These are phyloP conservation scores for Trypethelium eluteriae DNA, from an alignment of 495 filamentous ascomycete species.

Conservation along the genomic window DNA sequence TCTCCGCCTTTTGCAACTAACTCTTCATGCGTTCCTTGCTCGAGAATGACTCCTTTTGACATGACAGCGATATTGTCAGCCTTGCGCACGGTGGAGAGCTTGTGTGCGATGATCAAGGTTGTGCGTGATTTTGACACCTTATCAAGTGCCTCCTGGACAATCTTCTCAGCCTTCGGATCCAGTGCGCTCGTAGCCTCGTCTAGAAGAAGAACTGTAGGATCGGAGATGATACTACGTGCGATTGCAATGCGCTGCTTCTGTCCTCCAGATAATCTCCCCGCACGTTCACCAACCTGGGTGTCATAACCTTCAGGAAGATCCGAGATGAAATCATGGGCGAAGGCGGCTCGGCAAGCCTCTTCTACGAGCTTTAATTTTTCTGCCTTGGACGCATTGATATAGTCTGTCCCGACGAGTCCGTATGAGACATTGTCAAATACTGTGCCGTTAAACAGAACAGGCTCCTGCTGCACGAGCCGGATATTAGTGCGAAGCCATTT, in stretches of 20 bases:
- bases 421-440: slow-evolving; percentile 60
- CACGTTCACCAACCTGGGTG: slow-evolving; percentile 24
- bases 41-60: slow-evolving; percentile 40
- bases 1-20: slow-evolving; percentile 22
- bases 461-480: slow-evolving; percentile 40
- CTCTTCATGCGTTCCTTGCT: slow-evolving; percentile 28
- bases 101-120: slow-evolving; percentile 56
- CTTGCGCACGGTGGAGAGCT: slow-evolving; percentile 47
- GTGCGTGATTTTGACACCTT: slow-evolving; percentile 47
- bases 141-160: slow-evolving; percentile 52
- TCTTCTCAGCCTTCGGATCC: slow-evolving; percentile 49
- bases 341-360: slow-evolving; percentile 31
- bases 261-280: slow-evolving; percentile 21
- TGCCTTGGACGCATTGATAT: slow-evolving; percentile 6
- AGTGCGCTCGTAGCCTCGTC: slow-evolving; percentile 42
- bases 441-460: slow-evolving; percentile 61
- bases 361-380: slow-evolving; percentile 49
- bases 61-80: slow-evolving; percentile 47
- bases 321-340: slow-evolving; percentile 11
- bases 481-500: slow-evolving; percentile 23
- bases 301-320: slow-evolving; percentile 22
- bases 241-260: slow-evolving; percentile 29
- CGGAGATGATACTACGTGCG: slow-evolving; percentile 26
- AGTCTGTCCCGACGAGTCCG: slow-evolving; percentile 52
- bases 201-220: slow-evolving; percentile 26